phyloP scores from a whole-genome alignment of 2,329 filamentous ascomycete genomes.

The Colletotrichum sp. region DNA sequence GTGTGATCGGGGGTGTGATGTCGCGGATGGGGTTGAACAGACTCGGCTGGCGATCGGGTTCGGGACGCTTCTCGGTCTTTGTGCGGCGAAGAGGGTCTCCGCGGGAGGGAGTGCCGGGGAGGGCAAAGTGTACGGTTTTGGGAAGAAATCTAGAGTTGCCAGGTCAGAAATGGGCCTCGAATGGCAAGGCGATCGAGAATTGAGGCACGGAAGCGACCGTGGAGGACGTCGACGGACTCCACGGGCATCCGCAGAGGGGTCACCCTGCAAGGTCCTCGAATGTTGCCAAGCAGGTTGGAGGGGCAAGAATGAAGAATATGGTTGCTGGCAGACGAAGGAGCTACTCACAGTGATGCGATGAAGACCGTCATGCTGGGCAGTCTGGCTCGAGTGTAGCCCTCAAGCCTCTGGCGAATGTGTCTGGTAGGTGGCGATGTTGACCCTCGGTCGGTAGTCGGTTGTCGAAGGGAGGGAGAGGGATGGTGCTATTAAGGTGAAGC shows the following conservation, averaged over 20 bases:
- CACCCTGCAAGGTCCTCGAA: not conserved
- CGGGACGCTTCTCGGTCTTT: conserved; percentile 21
- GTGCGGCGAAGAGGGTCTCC: conserved; percentile 30
- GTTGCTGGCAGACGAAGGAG: not conserved
- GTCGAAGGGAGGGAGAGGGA: not conserved
- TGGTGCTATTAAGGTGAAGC: not conserved
- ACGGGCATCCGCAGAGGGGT: not conserved
- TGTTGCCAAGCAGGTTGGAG: not conserved
- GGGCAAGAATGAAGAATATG: not conserved
- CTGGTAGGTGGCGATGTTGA: not conserved
- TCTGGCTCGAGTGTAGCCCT: not conserved
- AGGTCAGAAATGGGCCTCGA: not conserved
- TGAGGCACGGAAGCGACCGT: not conserved
- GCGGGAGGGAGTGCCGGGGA: conserved; percentile 58
- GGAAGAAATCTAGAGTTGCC: conserved; percentile 75
- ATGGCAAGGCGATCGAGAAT: not conserved
- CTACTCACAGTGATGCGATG: conserved; percentile 53
- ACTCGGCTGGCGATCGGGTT: conserved; percentile 50
- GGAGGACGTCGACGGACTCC: not conserved
- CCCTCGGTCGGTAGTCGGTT: not conserved
- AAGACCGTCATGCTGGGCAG: conserved; percentile 54
- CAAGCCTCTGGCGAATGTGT: not conserved
- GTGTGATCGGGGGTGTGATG: conserved; percentile 62
- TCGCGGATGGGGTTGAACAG: conserved; percentile 55
- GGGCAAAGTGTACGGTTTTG: conserved; percentile 88